These are phyloP conservation scores for Mycena indigotica DNA, from an alignment of 768 basidiomycete species.

Conservation along the genomic window DNA sequence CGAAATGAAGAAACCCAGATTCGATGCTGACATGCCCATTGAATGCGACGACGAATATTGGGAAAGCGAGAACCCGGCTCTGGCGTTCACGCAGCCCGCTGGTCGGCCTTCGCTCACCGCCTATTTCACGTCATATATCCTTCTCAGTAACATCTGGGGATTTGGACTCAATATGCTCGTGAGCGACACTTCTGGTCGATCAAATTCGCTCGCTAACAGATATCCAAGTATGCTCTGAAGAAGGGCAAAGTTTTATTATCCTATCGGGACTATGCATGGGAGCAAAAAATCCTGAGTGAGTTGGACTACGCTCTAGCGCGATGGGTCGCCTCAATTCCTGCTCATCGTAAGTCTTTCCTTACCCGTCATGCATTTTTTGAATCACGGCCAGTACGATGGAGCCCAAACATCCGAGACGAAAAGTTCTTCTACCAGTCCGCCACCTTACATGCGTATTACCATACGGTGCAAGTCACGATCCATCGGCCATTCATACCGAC, in stretches of 20 bases:
- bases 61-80: slow-evolving; percentile 22
- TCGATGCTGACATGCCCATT: slow-evolving; percentile 54
- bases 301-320: neutral
- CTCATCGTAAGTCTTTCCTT: neutral
- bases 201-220: neutral
- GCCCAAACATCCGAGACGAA: neutral
- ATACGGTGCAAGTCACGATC: neutral
- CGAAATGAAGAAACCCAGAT: no score
- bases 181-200: neutral
- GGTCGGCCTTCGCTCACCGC: slow-evolving; percentile 38
- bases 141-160: slow-evolving; percentile 45
- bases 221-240: neutral
- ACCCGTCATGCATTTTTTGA: neutral
- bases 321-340: neutral
- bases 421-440: neutral
- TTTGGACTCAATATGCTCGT: slow-evolving; percentile 36
- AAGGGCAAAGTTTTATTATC: neutral
- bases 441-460: neutral
- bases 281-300: neutral
- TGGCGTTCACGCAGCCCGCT: slow-evolving; percentile 45
- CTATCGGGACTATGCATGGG: neutral
- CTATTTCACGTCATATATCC: slow-evolving; percentile 40
- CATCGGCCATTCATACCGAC: slow-evolving; percentile 1
- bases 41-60: slow-evolving; percentile 44
- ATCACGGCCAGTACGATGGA: neutral